Percentiles rank a stretch among this genome's conserved stretches.
phyloP scores from a whole-genome alignment of 2,329 filamentous ascomycete genomes.

The Fusarium sp. region DNA sequence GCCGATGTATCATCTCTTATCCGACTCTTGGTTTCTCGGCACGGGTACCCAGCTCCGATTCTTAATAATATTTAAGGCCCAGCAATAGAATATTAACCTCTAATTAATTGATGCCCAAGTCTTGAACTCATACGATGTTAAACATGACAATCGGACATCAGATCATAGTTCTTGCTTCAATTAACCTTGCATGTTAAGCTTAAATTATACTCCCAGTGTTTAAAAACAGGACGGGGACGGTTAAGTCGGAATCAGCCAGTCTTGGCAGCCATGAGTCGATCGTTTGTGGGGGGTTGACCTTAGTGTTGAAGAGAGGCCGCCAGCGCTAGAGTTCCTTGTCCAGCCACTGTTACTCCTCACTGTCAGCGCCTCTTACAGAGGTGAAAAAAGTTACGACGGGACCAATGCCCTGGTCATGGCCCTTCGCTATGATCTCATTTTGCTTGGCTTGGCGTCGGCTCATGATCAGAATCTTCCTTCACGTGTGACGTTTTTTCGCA shows the following conservation, averaged over 20 bases:
- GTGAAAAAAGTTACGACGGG: neutral
- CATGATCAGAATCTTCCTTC: conserved; percentile 29
- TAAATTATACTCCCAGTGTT: conserved; percentile 10
- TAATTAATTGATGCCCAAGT: neutral
- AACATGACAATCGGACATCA: neutral
- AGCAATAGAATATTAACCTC: neutral
- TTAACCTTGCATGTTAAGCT: conserved; percentile 32
- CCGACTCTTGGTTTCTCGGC: neutral
- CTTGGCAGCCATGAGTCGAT: conserved; percentile 25
- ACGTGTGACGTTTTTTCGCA: conserved; percentile 26
- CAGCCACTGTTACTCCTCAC: neutral
- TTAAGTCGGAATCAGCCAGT: conserved; percentile 26
- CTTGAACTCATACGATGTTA: neutral
- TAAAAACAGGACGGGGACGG: conserved; percentile 2
- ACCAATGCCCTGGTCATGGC: conserved; percentile 15
- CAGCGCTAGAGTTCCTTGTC: conserved; percentile 5
- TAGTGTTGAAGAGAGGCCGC: conserved; percentile 14
- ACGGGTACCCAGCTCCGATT: neutral
- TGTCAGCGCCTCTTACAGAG: neutral
- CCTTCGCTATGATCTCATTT: conserved; percentile 29
- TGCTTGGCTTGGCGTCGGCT: conserved; percentile 33
- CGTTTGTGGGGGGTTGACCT: conserved; percentile 4
- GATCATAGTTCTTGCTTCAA: neutral
- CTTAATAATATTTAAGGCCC: neutral
- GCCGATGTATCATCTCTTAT: neutral